These are phyloP conservation scores for Schizophyllum commune DNA, from an alignment of 1,284 basidiomycete species.

Conservation along the genomic window DNA sequence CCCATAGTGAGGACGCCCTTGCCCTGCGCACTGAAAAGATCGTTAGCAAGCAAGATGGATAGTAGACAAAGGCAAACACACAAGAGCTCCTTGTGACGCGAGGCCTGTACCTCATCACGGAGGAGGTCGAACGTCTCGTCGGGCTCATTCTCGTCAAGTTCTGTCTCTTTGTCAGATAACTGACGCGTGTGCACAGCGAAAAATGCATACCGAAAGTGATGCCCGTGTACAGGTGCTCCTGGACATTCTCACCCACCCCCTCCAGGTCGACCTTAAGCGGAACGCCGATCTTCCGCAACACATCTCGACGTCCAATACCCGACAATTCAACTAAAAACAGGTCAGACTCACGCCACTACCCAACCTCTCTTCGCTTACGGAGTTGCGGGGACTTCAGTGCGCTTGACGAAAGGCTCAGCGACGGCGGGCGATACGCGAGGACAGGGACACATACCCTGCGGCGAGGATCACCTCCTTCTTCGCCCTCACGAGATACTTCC, in stretches of 20 bases:
- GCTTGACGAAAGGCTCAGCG: background rate
- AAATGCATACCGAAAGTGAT: conserved; percentile 1
- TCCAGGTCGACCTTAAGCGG: conserved; percentile 31
- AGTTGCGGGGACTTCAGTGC: conserved; percentile 10
- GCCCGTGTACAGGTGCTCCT: conserved; percentile 33
- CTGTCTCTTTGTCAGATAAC: conserved; percentile 9
- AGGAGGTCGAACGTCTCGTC: conserved; percentile 24
- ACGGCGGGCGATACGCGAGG: background rate
- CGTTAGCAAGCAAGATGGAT: background rate
- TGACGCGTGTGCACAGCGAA: background rate
- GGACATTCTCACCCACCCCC: conserved; percentile 43
- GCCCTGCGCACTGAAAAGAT: background rate
- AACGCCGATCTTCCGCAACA: conserved; percentile 33
- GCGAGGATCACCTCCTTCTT: conserved; percentile 32
- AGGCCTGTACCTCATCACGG: conserved; percentile 17
- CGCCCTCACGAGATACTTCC: conserved; percentile 14
- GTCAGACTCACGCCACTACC: background rate
- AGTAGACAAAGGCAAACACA: conserved; percentile 10
- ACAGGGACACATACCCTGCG: conserved; percentile 24
- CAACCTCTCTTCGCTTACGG: background rate
- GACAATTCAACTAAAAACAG: conserved; percentile 34
- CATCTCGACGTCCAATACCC: conserved; percentile 35
- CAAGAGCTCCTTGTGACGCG: conserved; percentile 24
- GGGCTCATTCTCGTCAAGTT: conserved; percentile 21
- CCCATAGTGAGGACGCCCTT: background rate